These are phyloP conservation scores for Scheffersomyces parashehatae DNA, from an alignment of 1,139 yeast genomes.

Conservation along the genomic window DNA sequence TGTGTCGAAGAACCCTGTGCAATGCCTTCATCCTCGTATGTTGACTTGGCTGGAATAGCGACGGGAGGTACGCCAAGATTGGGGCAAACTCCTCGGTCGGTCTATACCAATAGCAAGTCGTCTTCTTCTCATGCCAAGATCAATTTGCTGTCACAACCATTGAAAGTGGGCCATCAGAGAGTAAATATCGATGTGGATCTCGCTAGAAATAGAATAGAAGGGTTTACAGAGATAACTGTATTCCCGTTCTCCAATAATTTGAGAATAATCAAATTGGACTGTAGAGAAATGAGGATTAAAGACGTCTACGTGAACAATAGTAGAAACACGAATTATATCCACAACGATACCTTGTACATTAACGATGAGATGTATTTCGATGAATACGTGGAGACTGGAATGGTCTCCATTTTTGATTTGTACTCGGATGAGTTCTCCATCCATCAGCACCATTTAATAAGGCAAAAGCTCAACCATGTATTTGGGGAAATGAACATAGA, in stretches of 20 bases:
- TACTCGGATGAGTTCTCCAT: slow-evolving; percentile 47
- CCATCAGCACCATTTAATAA: slow-evolving; percentile 64
- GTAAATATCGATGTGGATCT: slow-evolving; percentile 69
- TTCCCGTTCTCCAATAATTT: slow-evolving; percentile 67
- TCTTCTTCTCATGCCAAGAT: slow-evolving; percentile 19
- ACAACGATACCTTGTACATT: slow-evolving; percentile 40
- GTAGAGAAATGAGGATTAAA: slow-evolving; percentile 71
- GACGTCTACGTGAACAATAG: slow-evolving; percentile 61
- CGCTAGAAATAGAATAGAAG: slow-evolving; percentile 53
- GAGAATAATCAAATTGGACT: slow-evolving; percentile 68
- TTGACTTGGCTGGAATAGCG: slow-evolving; percentile 10
- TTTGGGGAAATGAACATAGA: slow-evolving; percentile 53
- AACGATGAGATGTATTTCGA: slow-evolving; percentile 35
- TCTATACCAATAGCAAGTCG: slow-evolving; percentile 7
- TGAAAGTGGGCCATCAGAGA: slow-evolving; percentile 68
- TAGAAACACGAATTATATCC: slow-evolving; percentile 34
- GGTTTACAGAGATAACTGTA: slow-evolving; percentile 80
- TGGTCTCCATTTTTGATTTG: slow-evolving; percentile 40
- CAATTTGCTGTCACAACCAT: slow-evolving; percentile 37
- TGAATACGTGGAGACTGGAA: slow-evolving; percentile 17
- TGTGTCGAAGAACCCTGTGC: too few species aligned
- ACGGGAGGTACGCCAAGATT: too few species aligned
- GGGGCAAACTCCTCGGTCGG: too few species aligned
- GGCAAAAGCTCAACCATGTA: slow-evolving; percentile 62
- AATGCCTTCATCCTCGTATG: slow-evolving; percentile 24